A percentile compares a stretch with the other conserved stretches of the same genome.
These are phyloP conservation scores for Dysphania ambrosioides DNA, from an alignment of 148 eudicot genomes.

Conservation along the genomic window DNA sequence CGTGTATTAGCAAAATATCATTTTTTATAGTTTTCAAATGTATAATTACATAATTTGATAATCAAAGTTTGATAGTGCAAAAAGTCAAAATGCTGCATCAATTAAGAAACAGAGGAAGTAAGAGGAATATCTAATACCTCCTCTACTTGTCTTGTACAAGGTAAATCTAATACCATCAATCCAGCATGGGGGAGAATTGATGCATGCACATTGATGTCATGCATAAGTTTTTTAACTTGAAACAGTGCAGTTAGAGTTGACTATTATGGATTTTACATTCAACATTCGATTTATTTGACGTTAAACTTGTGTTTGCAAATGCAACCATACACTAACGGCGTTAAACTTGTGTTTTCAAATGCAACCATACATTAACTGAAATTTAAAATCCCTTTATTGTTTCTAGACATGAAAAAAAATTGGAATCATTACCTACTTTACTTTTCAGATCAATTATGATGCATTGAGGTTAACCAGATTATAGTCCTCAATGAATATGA, in stretches of 20 bases:
- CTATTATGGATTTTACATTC: background rate
- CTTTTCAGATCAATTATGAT: background rate
- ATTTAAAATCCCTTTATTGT: background rate
- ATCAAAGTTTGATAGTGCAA: too few species aligned
- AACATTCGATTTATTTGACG: too few species aligned
- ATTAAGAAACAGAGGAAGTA: too few species aligned
- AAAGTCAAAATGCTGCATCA: too few species aligned
- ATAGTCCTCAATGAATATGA: background rate
- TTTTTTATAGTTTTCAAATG: too few species aligned
- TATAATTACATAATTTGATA: too few species aligned
- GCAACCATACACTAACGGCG: too few species aligned
- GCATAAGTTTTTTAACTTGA: background rate
- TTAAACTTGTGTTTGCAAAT: too few species aligned
- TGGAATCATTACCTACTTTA: background rate
- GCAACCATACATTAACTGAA: background rate
- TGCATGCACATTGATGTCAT: background rate
- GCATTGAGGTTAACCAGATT: background rate
- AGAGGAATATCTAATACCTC: background rate
- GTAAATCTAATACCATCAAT: background rate
- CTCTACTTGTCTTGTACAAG: background rate
- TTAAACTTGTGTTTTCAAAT: background rate
- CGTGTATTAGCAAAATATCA: too few species aligned
- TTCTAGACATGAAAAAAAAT: background rate
- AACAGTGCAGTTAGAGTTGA: background rate
- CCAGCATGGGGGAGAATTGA: too few species aligned